Evolutionary conservation across 2,329 filamentous ascomycete species (phyloP), one percentile per base, ranked within the genome.

Genomic region (Saccharata proteae): DNA sequence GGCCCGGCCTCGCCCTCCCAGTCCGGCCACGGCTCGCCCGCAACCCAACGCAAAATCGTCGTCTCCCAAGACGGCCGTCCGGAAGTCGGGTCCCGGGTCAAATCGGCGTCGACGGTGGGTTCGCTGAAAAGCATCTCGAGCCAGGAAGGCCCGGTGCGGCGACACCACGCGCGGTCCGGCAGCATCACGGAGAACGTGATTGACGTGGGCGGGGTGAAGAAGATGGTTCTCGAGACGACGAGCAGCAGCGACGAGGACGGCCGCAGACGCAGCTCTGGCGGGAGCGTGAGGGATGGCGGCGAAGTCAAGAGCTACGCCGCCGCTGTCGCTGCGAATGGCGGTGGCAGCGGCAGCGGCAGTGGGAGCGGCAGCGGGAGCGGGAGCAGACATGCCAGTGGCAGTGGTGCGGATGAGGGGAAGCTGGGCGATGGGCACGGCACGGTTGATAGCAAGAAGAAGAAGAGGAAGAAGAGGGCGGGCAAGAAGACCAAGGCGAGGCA

Each of bases 111-210:
- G 40, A 57, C 48, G 8, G 45, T 52, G 24, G 52, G 43, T 3
- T 55, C 52, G 1, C 35, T 57, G 6, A 46, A 37, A 28, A 51
- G 48, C 6, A 28, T 40, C 5, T 35, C 32, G 4, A 13, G 29
- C 12, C 47, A 51, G 9, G 39, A 32, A n/a, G 45, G 48, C 1
- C 38, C 19, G 6, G 50, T 48, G 34, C 45, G 55, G 40, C 59
- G 59, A 19, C 24, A 29, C 9, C 62, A 67, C 6, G 61, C 65
- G 4, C 67, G 79, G 35, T 82, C 76, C 42, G 80, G 81, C 16
- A 82, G 77, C 49, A 83, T 86, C 43, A 84, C 80, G 0, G 80
- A 86, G 54, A 81, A 80, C 38, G 62, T 81, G n/a, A 61, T 85
- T 34, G 77, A 86, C 46, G 64, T 77, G 2, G 74, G 77, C 34